These are phyloP conservation scores for Sclerotinia borealis DNA, from an alignment of 2,329 filamentous ascomycete genomes.

Conservation along the genomic window DNA sequence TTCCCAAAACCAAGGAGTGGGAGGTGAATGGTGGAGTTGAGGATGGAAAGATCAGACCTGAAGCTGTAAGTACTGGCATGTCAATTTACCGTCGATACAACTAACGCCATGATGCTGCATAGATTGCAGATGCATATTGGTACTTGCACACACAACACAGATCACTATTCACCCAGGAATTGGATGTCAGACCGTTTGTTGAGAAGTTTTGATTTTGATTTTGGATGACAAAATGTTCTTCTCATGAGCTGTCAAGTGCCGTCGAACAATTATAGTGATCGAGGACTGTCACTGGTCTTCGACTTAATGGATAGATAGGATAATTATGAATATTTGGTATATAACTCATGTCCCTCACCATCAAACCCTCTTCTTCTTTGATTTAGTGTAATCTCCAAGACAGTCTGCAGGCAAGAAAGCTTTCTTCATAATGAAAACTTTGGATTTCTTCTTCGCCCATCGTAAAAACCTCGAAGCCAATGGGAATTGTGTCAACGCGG, in stretches of 20 bases:
- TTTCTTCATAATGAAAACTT: conserved; percentile 38
- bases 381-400: conserved; percentile 47
- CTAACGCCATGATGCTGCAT: conserved; percentile 1
- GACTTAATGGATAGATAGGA: background rate
- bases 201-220: conserved; percentile 64
- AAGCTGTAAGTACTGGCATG: conserved; percentile 53
- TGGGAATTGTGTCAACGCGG: conserved; percentile 60
- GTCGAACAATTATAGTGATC: background rate
- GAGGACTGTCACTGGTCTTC: background rate
- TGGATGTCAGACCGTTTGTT: conserved; percentile 73
- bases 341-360: conserved; percentile 65
- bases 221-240: background rate
- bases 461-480: conserved; percentile 93
- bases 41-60: conserved; percentile 63
- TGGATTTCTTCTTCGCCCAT: conserved; percentile 74
- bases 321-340: background rate
- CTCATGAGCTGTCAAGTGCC: background rate
- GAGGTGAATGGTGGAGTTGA: conserved; percentile 40
- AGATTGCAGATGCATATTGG: conserved; percentile 86
- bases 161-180: conserved; percentile 73
- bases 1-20: conserved; percentile 57
- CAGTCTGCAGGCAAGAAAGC: conserved; percentile 77
- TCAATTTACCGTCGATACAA: background rate
- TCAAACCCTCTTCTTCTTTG: conserved; percentile 75
- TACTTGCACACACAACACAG: conserved; percentile 69